Evolutionary conservation across 129 eudicot species (phyloP).

Genomic region (Deinandra increscens): DNA sequence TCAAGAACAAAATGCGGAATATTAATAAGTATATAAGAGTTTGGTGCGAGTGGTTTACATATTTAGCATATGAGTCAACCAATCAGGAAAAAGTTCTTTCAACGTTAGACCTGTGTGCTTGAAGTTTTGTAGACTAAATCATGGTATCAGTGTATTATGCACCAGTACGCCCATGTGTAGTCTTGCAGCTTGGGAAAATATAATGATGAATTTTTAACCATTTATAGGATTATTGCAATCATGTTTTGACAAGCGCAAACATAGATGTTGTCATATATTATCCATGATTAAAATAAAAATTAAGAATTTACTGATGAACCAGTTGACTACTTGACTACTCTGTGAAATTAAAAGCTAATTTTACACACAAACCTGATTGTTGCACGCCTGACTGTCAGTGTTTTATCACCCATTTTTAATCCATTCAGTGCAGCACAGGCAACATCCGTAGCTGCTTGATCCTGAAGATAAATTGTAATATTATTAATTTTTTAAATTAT

Average conservation of each 20-base stretch:
- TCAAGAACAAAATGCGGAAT: no score
- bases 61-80: not conserved
- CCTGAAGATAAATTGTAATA: slow-evolving; percentile 36
- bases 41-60: no score
- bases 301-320: not conserved
- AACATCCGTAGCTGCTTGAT: slow-evolving; percentile 78
- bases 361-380: slow-evolving; percentile 59
- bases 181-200: not conserved
- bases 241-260: not conserved
- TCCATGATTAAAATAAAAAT: not conserved
- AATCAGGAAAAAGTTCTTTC: not conserved
- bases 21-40: no score
- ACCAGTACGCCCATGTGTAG: not conserved
- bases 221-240: not conserved
- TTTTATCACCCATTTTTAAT: slow-evolving; percentile 90
- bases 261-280: not conserved
- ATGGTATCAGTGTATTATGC: not conserved
- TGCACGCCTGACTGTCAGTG: slow-evolving; percentile 91
- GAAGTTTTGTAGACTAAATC: not conserved
- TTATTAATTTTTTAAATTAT: not conserved
- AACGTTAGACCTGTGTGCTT: not conserved
- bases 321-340: not conserved
- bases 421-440: slow-evolving; percentile 95
- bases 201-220: not conserved
- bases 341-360: slow-evolving; percentile 16